phyloP scores from a whole-genome alignment of 345 rosid species.

The Lepidium didymum region DNA sequence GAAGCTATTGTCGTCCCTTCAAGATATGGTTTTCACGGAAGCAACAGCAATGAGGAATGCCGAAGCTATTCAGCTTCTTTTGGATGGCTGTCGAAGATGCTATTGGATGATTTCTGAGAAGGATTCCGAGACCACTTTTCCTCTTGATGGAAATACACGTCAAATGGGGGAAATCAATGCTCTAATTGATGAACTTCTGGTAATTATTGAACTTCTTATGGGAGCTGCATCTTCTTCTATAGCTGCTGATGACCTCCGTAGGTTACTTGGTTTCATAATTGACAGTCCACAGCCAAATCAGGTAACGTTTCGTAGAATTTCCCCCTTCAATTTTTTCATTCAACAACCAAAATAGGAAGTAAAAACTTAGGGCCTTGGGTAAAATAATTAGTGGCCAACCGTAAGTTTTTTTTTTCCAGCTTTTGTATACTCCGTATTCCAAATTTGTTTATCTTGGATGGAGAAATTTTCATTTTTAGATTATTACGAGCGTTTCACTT shows the following conservation, averaged over 20 bases:
- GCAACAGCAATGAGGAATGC: constrained; percentile 87
- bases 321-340: neutral
- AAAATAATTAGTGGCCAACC: neutral
- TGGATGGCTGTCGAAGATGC: constrained; percentile 99
- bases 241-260: constrained; percentile 69
- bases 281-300: constrained; percentile 98
- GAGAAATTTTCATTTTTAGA: neutral
- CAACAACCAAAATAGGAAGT: constrained; percentile 54
- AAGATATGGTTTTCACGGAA: constrained; percentile 99
- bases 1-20: constrained; percentile 88
- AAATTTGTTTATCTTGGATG: constrained; percentile 1
- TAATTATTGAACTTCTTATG: constrained; percentile 89
- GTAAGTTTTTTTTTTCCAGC: neutral
- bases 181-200: constrained; percentile 96
- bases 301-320: constrained; percentile 35
- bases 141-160: constrained; percentile 47
- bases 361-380: neutral
- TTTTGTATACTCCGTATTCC: neutral
- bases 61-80: constrained; percentile 97
- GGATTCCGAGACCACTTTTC: constrained; percentile 65
- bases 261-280: constrained; percentile 88
- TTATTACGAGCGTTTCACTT: neutral
- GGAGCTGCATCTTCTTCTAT: constrained; percentile 79
- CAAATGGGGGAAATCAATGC: constrained; percentile 96
- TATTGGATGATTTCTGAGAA: constrained; percentile 87